phyloP scores from a whole-genome alignment of 257 asterid genomes.

The Capsicum baccatum region DNA sequence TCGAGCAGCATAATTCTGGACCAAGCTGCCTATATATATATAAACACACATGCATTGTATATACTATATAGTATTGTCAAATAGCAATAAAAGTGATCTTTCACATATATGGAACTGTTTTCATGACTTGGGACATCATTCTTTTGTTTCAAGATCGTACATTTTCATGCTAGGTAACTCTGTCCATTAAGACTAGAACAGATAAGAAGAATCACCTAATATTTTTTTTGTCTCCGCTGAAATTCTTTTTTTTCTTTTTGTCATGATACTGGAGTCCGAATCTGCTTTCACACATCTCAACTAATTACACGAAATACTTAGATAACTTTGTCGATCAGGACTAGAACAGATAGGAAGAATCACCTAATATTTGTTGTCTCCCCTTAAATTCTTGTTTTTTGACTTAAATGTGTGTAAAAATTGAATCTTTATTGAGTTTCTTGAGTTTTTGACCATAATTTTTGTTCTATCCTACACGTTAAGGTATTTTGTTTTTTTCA shows the following conservation, averaged over 20 bases:
- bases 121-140: slow-evolving; percentile 27
- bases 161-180: neutral
- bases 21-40: neutral
- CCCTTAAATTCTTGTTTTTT: neutral
- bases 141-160: slow-evolving; percentile 14
- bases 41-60: neutral
- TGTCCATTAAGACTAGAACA: too few relatives aligned
- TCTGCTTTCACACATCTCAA: too few relatives aligned
- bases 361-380: too few relatives aligned
- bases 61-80: neutral
- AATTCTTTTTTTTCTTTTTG: too few relatives aligned
- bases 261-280: too few relatives aligned
- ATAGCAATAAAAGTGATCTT: neutral
- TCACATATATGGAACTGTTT: neutral
- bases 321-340: too few relatives aligned
- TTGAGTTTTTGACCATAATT: slow-evolving; percentile 45
- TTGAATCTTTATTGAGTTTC: slow-evolving; percentile 30
- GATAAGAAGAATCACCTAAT: too few relatives aligned
- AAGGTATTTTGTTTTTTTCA: slow-evolving; percentile 44
- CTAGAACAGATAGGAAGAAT: too few relatives aligned
- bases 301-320: too few relatives aligned
- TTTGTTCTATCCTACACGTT: slow-evolving; percentile 48
- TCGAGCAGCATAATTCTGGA: too few relatives aligned
- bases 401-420: neutral
- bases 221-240: too few relatives aligned